A percentile compares a stretch with the other conserved stretches of the same genome.
phyloP scores from a whole-genome alignment of 2,329 filamentous ascomycete species.

The Cytospora piceae region DNA sequence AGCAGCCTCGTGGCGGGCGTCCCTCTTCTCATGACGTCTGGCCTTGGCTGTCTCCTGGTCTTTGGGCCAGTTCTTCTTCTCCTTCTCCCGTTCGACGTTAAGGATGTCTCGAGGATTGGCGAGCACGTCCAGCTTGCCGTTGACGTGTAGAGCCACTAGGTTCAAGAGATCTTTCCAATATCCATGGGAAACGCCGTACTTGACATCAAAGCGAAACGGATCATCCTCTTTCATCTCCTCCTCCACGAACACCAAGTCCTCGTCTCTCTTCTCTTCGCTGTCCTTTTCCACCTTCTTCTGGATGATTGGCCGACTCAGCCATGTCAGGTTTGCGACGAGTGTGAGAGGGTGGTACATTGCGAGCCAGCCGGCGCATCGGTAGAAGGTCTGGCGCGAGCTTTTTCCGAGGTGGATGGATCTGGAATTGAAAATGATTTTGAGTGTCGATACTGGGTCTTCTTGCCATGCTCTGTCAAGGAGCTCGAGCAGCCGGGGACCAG shows the following conservation, averaged over 20 bases:
- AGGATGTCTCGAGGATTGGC: slow-evolving; percentile 46
- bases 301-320: slow-evolving; percentile 60
- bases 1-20: slow-evolving; percentile 46
- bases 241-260: slow-evolving; percentile 42
- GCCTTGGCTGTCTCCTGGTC: slow-evolving; percentile 34
- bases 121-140: slow-evolving; percentile 49
- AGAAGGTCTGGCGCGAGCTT: slow-evolving; percentile 53
- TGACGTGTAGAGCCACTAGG: slow-evolving; percentile 55
- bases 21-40: slow-evolving; percentile 39
- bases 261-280: slow-evolving; percentile 38
- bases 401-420: slow-evolving; percentile 66
- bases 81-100: slow-evolving; percentile 41
- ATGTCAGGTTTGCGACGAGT: slow-evolving; percentile 55
- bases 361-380: slow-evolving; percentile 60
- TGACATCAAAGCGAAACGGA: slow-evolving; percentile 45
- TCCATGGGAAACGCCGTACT: slow-evolving; percentile 57
- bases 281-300: slow-evolving; percentile 54
- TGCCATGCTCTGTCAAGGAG: slow-evolving; percentile 55
- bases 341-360: slow-evolving; percentile 58
- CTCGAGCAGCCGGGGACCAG: slow-evolving; percentile 42
- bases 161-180: slow-evolving; percentile 68
- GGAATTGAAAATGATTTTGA: slow-evolving; percentile 64
- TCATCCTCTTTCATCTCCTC: slow-evolving; percentile 43
- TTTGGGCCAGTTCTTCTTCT: slow-evolving; percentile 30
- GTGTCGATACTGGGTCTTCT: slow-evolving; percentile 50